These are phyloP conservation scores for Nidularia sp. DNA, from an alignment of 768 basidiomycete genomes.

Conservation along the genomic window DNA sequence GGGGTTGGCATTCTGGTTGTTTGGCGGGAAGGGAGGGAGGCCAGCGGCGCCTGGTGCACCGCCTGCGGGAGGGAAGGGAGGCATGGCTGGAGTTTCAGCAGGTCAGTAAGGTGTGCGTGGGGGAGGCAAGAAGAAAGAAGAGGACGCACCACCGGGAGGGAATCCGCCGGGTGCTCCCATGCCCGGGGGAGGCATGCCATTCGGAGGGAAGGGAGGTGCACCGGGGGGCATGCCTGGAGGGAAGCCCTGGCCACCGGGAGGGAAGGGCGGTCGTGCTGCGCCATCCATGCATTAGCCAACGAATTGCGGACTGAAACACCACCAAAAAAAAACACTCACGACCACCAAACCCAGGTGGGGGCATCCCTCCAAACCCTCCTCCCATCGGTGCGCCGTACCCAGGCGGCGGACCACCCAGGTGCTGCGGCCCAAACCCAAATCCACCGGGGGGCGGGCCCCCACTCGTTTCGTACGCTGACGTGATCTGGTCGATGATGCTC, in stretches of 20 bases:
- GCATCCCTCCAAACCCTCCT: conserved; percentile 50
- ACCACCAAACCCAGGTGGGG: conserved; percentile 51
- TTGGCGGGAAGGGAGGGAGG: conserved; percentile 45
- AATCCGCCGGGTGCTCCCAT: conserved; percentile 35
- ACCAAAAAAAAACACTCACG: conserved; percentile 33
- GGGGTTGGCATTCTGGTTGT: conserved; percentile 21
- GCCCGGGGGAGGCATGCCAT: conserved; percentile 49
- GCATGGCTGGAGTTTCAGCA: conserved; percentile 27
- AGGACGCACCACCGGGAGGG: conserved; percentile 34
- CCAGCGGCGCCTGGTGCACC: conserved; percentile 35
- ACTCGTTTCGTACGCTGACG: conserved; percentile 84
- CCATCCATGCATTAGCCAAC: conserved; percentile 7
- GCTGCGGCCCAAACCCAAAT: conserved; percentile 82
- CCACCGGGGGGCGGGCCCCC: conserved; percentile 85
- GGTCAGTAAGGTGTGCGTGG: conserved; percentile 3
- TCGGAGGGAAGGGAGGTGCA: conserved; percentile 72
- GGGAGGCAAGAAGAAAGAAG: conserved; percentile 4
- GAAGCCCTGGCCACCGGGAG: conserved; percentile 60
- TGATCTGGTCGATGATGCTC: conserved; percentile 97
- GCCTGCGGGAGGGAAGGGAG: conserved; percentile 52
- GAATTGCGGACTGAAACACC: too few relatives aligned
- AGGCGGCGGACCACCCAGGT: conserved; percentile 57
- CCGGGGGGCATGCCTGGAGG: conserved; percentile 43
- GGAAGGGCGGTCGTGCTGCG: conserved; percentile 66
- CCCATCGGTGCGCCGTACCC: conserved; percentile 44